phyloP scores from a whole-genome alignment of 73 alveolate species.

The Paramecium sonneborni region DNA sequence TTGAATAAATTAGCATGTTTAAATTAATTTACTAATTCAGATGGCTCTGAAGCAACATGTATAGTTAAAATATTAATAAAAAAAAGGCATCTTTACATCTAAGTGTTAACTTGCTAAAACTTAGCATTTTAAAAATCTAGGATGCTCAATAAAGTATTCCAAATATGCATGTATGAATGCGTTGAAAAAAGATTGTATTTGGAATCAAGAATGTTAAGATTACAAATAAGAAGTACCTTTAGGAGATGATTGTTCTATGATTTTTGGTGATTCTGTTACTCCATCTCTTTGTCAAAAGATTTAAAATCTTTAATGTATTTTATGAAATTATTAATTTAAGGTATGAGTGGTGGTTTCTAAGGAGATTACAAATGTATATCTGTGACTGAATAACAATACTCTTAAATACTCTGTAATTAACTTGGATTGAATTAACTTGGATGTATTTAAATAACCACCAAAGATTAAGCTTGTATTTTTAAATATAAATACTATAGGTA shows the following conservation, averaged over 20 bases:
- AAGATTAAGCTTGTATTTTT: background rate
- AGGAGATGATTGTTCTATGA: background rate
- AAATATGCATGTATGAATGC: conserved; percentile 19
- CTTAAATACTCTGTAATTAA: background rate
- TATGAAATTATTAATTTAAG: background rate
- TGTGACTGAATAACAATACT: background rate
- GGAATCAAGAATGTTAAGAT: background rate
- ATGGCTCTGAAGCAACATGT: conserved; percentile 13
- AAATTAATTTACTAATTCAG: background rate
- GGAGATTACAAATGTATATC: background rate
- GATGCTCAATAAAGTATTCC: background rate
- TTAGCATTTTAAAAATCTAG: background rate
- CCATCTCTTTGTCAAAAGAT: conserved; percentile 14
- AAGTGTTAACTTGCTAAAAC: background rate
- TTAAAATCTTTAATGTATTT: background rate
- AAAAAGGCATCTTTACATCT: background rate
- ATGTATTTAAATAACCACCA: background rate
- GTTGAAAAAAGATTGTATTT: background rate
- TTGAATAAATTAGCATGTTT: conserved; percentile 30
- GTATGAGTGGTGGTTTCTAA: background rate
- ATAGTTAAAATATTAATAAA: background rate
- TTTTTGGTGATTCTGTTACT: background rate
- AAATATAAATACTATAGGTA: background rate
- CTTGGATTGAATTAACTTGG: background rate
- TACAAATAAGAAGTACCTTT: background rate